These are phyloP conservation scores for Cutaneotrichosporon sp. DNA, from an alignment of 1,284 basidiomycete genomes.

Conservation along the genomic window DNA sequence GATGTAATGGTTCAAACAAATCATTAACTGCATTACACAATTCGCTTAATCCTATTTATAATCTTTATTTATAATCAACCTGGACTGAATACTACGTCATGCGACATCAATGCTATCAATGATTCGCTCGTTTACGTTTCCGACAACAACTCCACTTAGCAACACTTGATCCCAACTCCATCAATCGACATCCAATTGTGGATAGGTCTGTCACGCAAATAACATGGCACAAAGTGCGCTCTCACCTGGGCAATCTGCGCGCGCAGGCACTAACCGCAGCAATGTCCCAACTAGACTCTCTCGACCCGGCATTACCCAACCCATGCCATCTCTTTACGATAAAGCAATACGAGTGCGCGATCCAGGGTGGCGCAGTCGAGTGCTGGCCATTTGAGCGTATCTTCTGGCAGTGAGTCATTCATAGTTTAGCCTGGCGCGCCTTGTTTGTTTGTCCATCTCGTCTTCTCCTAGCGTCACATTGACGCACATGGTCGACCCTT, in stretches of 20 bases:
- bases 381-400: slow-evolving; percentile 27
- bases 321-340: slow-evolving; percentile 22
- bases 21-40: too few relatives aligned
- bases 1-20: too few relatives aligned
- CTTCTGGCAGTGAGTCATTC: slow-evolving; percentile 25
- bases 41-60: too few relatives aligned
- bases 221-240: background rate
- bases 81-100: background rate
- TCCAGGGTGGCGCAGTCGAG: slow-evolving; percentile 6
- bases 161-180: background rate
- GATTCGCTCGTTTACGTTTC: background rate
- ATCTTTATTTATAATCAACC: too few relatives aligned
- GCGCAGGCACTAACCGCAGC: background rate
- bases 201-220: background rate
- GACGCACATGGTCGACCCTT: background rate
- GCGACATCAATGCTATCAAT: background rate
- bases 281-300: background rate
- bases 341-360: slow-evolving; percentile 21
- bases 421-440: background rate
- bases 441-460: background rate
- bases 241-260: background rate
- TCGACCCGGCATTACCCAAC: background rate
- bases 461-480: background rate
- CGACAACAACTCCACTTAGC: background rate
- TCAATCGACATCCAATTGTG: background rate